Base-by-base conservation (phyloP, 306 rosid genomes). In the Adenanthera pavonina region DNA sequence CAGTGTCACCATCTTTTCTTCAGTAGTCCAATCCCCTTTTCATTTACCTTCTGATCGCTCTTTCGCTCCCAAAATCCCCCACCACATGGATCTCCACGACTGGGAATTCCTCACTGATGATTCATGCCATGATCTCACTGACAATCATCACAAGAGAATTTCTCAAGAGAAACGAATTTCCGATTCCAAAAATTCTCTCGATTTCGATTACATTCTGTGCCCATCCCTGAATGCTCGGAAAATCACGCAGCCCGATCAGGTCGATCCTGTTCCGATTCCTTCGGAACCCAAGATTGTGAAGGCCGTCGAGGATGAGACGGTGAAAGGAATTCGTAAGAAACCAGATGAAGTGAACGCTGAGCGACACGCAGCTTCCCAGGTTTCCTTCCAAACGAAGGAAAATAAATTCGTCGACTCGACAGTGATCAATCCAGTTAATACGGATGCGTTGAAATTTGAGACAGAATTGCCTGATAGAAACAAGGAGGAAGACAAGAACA, bases 401-500 rank as follows among this genome's bases (percentile, higher is more conserved):
- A 87, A 90, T 56, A 89, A 94, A 91, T 89, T 87, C 15, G 93
- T 60, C 92, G 98, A 91, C 94, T 91, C 87, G 92, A 92, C 88
- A 89, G 74, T 88, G 84, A 92, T 88, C 71, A 85, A 93, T 17
- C 40, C 67, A 33, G 17, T 85, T 66, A 89, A 86, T 52, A 74
- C 67, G 3, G 88, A 82, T 60, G 40, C 46, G 25, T 80, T 74
- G 78, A 82, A 80, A 38, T 81, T 83, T 82, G 94, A 79, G 70
- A 88, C 36, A 41, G 91, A 86, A 46, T 57, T 74, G 49, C 51
- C 33, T 59, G 48, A 4, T 17, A 3, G 30, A 2, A 5, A 49
- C 54, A 44, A 69, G 79, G 84, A 75, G 40, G 86, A 72, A 48
- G 82, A 72, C 17, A 36, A 51, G 2, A 79, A 12, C 25, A 84